Evolutionary conservation across 1,284 basidiomycete genomes (phyloP), one percentile per base, ranked within the genome.

Genomic region (Inonotus obliquus): DNA sequence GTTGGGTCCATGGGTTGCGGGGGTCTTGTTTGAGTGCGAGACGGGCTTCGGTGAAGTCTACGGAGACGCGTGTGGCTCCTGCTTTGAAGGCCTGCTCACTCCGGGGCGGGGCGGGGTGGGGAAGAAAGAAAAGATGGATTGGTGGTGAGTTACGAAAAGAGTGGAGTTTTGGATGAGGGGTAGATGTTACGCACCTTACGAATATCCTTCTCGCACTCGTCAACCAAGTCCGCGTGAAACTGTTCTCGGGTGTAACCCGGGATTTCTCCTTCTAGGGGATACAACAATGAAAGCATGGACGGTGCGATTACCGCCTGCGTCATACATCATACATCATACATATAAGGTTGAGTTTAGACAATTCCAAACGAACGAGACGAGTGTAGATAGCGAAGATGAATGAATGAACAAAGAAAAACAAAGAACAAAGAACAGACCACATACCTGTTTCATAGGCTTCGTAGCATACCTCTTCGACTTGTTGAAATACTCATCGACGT

Each of bases 41-140:
- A 5, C 66, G 66, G 37, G 64, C 66, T 52, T 68, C 67, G 7
- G 67, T 69, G 57, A 67, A 67, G 48, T 69, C 67, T 54, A 69
- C 64, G n/a, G 67, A 66, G 23, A 67, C 65, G 41, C 65, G 65
- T 35, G 59, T 37, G 21, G 67, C 68, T 11, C 68, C 68, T 39
- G 65, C 66, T 35, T 60, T 63, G 37, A 67, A 68, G 45, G 65
- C 66, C 19, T 52, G 51, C n/a, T 52, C 32, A 32, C 51, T 9
- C 4, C 41, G 13, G 19, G n/a, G n/a, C n/a, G n/a, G n/a, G n/a
- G n/a, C n/a, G n/a, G n/a, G n/a, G n/a, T n/a, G n/a, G n/a, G n/a
- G n/a, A n/a, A n/a, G n/a, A n/a, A 44, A 14, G 19, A 44, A 44
- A 44, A 44, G 41, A 44, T 21, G 41, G 4, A 44, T 44, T 14